These are phyloP conservation scores for Rosa rugosa DNA, from an alignment of 306 rosid genomes.

Conservation along the genomic window DNA sequence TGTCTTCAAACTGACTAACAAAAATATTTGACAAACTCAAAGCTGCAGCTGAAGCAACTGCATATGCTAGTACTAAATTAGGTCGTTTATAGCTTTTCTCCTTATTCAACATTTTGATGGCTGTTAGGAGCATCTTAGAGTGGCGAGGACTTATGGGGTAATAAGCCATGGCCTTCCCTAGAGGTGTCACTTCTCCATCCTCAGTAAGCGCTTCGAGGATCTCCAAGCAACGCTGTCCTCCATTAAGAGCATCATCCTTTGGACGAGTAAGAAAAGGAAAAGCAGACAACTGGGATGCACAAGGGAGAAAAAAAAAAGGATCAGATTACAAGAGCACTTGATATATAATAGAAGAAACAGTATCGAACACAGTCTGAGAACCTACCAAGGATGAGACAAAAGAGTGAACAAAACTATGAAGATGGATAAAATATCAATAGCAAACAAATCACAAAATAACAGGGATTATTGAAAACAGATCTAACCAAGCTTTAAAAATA, in stretches of 20 bases:
- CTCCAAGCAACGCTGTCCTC: slow-evolving; percentile 74
- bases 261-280: slow-evolving; percentile 95
- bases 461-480: too few species aligned
- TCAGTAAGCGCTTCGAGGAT: slow-evolving; percentile 81
- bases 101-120: slow-evolving; percentile 53
- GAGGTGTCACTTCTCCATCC: slow-evolving; percentile 54
- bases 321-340: not conserved
- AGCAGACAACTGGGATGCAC: slow-evolving; percentile 45
- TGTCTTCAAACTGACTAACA: slow-evolving; percentile 57
- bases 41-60: slow-evolving; percentile 83
- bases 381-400: too few species aligned
- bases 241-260: slow-evolving; percentile 50
- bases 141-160: slow-evolving; percentile 40
- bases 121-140: slow-evolving; percentile 68
- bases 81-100: slow-evolving; percentile 43
- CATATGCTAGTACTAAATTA: slow-evolving; percentile 69
- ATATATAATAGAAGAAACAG: not conserved
- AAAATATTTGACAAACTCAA: slow-evolving; percentile 84
- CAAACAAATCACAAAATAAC: not conserved
- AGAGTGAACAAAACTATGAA: not conserved
- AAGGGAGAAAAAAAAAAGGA: not conserved
- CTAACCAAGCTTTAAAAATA: too few species aligned
- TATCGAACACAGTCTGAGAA: not conserved
- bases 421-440: slow-evolving; percentile 10
- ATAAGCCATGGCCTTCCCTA: slow-evolving; percentile 83